phyloP scores from a whole-genome alignment of 179 eudicot genomes.

The Spinacia oleracea region DNA sequence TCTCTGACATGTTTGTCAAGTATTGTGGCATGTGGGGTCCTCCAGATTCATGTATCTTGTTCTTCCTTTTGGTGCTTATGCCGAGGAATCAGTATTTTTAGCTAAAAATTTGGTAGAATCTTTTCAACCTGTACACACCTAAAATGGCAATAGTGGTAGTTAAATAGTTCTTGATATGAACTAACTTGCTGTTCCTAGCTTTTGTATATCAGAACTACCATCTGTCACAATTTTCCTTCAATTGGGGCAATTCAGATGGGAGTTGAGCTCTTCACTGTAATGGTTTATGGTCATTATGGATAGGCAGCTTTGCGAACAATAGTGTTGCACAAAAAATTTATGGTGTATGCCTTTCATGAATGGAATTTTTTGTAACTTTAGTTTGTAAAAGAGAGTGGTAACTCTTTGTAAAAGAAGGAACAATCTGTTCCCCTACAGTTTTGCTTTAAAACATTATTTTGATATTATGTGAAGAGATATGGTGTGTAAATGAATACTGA shows the following conservation, averaged over 20 bases:
- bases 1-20: neutral
- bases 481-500: neutral
- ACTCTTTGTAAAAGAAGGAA: neutral
- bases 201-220: neutral
- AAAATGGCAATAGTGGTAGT: neutral
- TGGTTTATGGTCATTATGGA: neutral
- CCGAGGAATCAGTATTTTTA: neutral
- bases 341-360: neutral
- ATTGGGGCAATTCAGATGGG: neutral
- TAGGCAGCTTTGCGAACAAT: neutral
- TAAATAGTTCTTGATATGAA: neutral
- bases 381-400: neutral
- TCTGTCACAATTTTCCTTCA: neutral
- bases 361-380: no score
- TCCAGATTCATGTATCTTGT: neutral
- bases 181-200: neutral
- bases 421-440: neutral
- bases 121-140: neutral
- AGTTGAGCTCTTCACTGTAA: neutral
- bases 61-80: neutral
- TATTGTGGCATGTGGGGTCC: neutral
- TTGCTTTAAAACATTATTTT: neutral
- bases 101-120: neutral
- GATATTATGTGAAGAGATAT: neutral
- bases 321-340: neutral